Base-by-base conservation (phyloP, 208 protist species). In the Wallacemonas sp. region DNA sequence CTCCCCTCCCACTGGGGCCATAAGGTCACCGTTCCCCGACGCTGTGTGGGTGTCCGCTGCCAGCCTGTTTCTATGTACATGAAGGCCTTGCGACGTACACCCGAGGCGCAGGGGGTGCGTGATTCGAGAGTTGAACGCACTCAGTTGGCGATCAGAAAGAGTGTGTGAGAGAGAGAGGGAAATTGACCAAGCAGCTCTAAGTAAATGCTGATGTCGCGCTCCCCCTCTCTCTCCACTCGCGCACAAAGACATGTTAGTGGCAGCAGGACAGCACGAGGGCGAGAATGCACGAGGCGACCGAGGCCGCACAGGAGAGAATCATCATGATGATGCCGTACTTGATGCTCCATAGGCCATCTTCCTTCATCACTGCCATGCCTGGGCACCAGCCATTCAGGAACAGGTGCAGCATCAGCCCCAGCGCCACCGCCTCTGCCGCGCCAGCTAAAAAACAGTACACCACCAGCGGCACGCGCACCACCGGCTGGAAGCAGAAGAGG, bases 301-400 rank as follows among this genome's bases (percentile, higher is more conserved):
- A 77, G 10, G 37, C 3, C 21, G 39, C 50, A 17, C 29, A 48
- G 13, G 55, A 63, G 4, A 71, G 44, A n/a, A 63, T 39, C 19
- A 71, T 52, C 32, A 78, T 50, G 38, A 46, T 24, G 32, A 81
- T 57, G 15, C 76, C 76, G 1, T 37, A 1, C 9, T 52, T 65
- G 32, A 75, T 15, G 33, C 41, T 54, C 73, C 71, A 81, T 12
- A 60, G 42, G 5, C 30, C 26, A 1, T 29, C 33, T 48, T 74
- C 33, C 37, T 63, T 48, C 55, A 61, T 73, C 19, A 78, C 19
- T 4, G 65, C 50, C 41, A 41, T 34, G 3, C 45, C 41, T 5
- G 6, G 41, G 44, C 82, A 88, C 82, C 82, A 88, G 9, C 63
- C 64, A 19, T 71, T 48, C 15, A 78, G 58, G 63, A 83, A 88